Base-by-base conservation (phyloP, 768 basidiomycete species). In the Nevesoporus exiguus region DNA sequence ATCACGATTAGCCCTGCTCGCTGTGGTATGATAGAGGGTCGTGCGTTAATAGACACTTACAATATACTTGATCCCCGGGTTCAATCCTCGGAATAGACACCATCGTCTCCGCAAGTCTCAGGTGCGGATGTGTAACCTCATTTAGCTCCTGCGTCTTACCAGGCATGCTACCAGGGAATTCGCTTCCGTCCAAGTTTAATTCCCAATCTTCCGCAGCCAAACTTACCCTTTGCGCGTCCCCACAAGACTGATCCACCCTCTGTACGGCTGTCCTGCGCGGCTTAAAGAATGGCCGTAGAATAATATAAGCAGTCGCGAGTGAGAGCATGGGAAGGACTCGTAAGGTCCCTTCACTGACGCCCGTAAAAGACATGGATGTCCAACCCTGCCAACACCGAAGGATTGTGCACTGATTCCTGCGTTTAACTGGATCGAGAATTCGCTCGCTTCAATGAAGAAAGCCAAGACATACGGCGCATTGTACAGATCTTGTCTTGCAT, bases 251-350 rank as follows among this genome's bases (percentile, higher is more conserved):
- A 7, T 31, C 31, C 5, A 29, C 25, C 46, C 17, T 51, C 46
- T 8, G 2, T 11, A 21, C 10, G 60, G 49, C 30, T 19, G 61
- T 51, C 14, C 31, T 19, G 7, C 61, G 58, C 5, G 74, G 77
- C 47, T 72, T 74, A 77, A 89, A 88, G 71, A 88, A 84, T 0
- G 86, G 86, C 9, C 86, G 78, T 0, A 88, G 74, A 19, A 87
- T 72, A 52, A 80, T 69, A 57, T 89, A 88, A 0, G 85, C 79
- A 0, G 82, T 77, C 7, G 82, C 70, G 19, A 83, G 74, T 0
- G 69, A 68, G 43, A 87, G 68, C 66, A 79, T 75, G 0, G 85
- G 85, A 39, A 83, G 76, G n/a, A 87, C 79, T 2, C 76, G 74
- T 1, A 88, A 73, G 0, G 85, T 87, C 13, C 86, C 86, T 63